These are phyloP conservation scores for Rhodotorula sp. DNA, from an alignment of 1,284 basidiomycete species.

Conservation along the genomic window DNA sequence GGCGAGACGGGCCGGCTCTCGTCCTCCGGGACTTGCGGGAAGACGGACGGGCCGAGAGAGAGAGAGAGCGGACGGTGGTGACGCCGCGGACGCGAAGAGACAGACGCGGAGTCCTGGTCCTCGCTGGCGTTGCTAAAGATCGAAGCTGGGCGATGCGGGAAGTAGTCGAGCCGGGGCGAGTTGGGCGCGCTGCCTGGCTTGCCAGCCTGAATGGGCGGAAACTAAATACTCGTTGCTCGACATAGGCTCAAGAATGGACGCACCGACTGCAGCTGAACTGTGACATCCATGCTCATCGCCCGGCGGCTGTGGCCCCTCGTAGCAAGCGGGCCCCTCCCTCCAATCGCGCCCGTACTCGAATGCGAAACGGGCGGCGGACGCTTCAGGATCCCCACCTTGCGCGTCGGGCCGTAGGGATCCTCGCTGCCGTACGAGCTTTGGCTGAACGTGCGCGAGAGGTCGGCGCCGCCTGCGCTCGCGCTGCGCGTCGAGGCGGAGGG, in stretches of 20 bases:
- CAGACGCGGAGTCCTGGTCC: constrained; percentile 14
- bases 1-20: constrained; percentile 10
- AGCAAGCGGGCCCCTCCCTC: constrained; percentile 19
- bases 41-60: constrained; percentile 38
- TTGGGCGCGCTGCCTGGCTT: constrained; percentile 2
- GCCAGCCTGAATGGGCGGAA: not conserved
- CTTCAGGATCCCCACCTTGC: not conserved
- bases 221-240: not conserved
- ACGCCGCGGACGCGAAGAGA: constrained; percentile 11
- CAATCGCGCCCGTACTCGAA: constrained; percentile 16
- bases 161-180: constrained; percentile 19
- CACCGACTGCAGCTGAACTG: constrained; percentile 5
- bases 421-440: not conserved
- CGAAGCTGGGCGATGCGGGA: constrained; percentile 14
- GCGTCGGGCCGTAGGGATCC: not conserved
- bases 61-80: constrained; percentile 39
- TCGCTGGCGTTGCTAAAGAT: constrained; percentile 29
- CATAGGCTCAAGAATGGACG: not conserved
- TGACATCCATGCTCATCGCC: constrained; percentile 39
- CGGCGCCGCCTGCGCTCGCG: not conserved
- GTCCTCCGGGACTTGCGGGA: constrained; percentile 34
- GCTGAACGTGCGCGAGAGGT: constrained; percentile 8
- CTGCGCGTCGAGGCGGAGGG: not conserved
- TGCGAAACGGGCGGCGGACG: constrained; percentile 14
- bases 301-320: constrained; percentile 21